Percentiles rank a stretch among this genome's conserved stretches.
Conservation (phyloP, 495 filamentous ascomycete genomes). For the Daldinia decipiens region DNA sequence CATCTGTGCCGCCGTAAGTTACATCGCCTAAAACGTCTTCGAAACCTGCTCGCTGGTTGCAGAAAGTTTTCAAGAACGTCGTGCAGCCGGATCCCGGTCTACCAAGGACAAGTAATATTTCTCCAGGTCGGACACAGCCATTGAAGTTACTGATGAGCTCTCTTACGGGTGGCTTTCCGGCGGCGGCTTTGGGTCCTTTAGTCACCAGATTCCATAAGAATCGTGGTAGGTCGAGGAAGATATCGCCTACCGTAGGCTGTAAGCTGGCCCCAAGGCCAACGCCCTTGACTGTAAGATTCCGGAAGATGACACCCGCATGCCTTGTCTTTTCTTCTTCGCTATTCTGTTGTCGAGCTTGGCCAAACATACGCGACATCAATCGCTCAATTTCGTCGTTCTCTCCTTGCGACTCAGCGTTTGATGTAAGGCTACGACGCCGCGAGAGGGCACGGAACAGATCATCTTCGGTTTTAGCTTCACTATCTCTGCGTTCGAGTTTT, state of each 20-base stretch:
- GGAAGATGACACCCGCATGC: constrained; percentile 69
- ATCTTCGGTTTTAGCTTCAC: constrained; percentile 54
- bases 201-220: constrained; percentile 60
- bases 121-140: constrained; percentile 58
- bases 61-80: constrained; percentile 75
- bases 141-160: constrained; percentile 69
- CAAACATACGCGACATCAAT: constrained; percentile 57
- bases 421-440: constrained; percentile 56
- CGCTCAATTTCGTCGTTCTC: constrained; percentile 57
- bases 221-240: constrained; percentile 68
- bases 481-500: constrained; percentile 9
- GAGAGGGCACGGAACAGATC: constrained; percentile 63
- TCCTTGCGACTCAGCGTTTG: constrained; percentile 43
- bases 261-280: constrained; percentile 72
- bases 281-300: constrained; percentile 73
- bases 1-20: constrained; percentile 70
- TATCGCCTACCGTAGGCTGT: constrained; percentile 70
- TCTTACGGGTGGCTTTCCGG: constrained; percentile 61
- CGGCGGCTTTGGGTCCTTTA: constrained; percentile 47
- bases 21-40: constrained; percentile 71
- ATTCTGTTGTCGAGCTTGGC: constrained; percentile 65
- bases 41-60: constrained; percentile 72
- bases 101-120: constrained; percentile 74
- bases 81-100: constrained; percentile 77
- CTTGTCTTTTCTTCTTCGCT: constrained; percentile 75